phyloP scores from a whole-genome alignment of 1,284 basidiomycete genomes.

The Kwoniella shivajii region DNA sequence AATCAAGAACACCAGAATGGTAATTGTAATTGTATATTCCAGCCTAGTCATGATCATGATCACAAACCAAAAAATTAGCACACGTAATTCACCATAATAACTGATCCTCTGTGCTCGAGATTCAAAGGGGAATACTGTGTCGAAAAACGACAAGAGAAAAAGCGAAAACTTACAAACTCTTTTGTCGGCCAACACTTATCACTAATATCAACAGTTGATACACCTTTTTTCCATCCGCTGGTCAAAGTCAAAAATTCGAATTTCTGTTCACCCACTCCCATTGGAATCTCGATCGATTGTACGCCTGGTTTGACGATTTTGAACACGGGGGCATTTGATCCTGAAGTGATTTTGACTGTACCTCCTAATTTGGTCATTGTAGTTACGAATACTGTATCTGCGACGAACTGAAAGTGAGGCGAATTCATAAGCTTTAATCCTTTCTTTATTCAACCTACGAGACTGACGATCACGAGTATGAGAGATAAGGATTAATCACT shows the following conservation, averaged over 20 bases:
- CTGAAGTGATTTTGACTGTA: constrained; percentile 45
- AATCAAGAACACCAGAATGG: constrained; percentile 35
- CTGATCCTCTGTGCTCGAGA: neutral
- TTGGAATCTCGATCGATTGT: constrained; percentile 41
- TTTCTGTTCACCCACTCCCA: constrained; percentile 42
- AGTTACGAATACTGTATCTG: constrained; percentile 50
- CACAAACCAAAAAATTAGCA: neutral
- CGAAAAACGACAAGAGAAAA: neutral
- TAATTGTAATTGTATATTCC: constrained; percentile 54
- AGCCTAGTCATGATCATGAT: constrained; percentile 22
- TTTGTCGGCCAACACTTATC: constrained; percentile 34
- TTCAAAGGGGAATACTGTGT: too few species aligned
- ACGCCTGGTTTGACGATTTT: constrained; percentile 39
- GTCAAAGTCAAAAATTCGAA: constrained; percentile 34
- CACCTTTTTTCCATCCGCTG: constrained; percentile 21
- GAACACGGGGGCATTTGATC: constrained; percentile 33
- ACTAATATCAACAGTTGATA: constrained; percentile 25
- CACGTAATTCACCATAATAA: neutral
- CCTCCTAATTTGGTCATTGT: constrained; percentile 45
- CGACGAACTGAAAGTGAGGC: constrained; percentile 1
- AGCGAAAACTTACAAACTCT: constrained; percentile 25
- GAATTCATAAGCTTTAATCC: neutral
- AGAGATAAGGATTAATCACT: constrained; percentile 2
- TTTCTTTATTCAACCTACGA: neutral
- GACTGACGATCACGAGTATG: neutral